phyloP scores from a whole-genome alignment of 805 yeast species.

The Deakozyma indianensis region DNA sequence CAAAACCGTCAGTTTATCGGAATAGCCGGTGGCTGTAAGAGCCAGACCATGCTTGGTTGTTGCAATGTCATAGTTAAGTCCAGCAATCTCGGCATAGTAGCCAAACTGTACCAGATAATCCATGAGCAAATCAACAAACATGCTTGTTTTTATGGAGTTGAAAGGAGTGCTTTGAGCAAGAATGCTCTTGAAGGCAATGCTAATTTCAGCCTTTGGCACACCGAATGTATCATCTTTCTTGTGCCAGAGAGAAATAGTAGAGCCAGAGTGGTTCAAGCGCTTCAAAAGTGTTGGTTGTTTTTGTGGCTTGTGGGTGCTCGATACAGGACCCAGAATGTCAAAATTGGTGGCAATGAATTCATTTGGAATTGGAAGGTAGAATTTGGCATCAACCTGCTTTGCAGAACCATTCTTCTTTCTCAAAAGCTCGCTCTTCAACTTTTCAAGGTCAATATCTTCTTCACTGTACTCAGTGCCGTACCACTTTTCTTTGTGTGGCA shows the following conservation, averaged over 20 bases:
- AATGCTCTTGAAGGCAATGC: background rate
- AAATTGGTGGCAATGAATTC: conserved; percentile 74
- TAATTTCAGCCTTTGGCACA: conserved; percentile 71
- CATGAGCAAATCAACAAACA: conserved; percentile 57
- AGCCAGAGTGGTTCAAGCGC: conserved; percentile 26
- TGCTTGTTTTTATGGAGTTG: conserved; percentile 39
- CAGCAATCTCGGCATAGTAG: conserved; percentile 77
- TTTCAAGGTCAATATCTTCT: conserved; percentile 27
- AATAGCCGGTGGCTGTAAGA: conserved; percentile 61
- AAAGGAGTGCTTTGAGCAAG: conserved; percentile 43
- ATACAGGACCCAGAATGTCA: conserved; percentile 33
- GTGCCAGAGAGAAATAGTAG: conserved; percentile 53
- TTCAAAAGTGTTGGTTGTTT: conserved; percentile 50
- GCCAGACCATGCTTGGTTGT: conserved; percentile 58
- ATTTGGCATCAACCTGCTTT: conserved; percentile 18
- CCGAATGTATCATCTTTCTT: conserved; percentile 81
- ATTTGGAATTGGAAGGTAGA: conserved; percentile 60
- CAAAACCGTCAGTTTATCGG: conserved; percentile 59
- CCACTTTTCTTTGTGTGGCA: conserved; percentile 57
- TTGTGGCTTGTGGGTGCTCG: conserved; percentile 23
- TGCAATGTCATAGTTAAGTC: conserved; percentile 43
- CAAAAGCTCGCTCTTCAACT: conserved; percentile 20
- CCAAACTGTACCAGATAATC: conserved; percentile 64
- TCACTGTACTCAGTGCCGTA: conserved; percentile 72
- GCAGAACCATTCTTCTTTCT: conserved; percentile 12